Base-by-base conservation (phyloP, 2,329 filamentous ascomycete species). In the Acephala macrosclerotiorum region DNA sequence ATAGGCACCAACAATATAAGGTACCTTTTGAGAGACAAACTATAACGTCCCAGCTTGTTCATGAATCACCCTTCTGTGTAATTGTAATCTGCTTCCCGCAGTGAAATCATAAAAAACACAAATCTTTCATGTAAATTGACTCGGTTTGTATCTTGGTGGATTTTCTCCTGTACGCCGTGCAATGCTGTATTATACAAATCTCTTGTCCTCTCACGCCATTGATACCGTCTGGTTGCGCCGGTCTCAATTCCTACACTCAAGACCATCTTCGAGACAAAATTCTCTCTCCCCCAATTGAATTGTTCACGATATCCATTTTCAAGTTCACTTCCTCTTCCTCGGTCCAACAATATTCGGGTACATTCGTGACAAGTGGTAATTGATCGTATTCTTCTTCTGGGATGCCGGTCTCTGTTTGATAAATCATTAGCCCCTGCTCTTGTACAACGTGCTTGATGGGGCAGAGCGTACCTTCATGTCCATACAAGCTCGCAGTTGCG, bases 351-450 rank as follows among this genome's bases (percentile, higher is more conserved):
- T 83, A 77, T 90, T 88, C 16, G 89, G 88, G 74, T 91, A 91
- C 82, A 92, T 87, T 75, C 96, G 88, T 71, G 87, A 86, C 51
- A 98, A 83, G 78, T 97, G 94, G 84, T 94, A 94, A 81, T 98
- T 98, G 87, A 98, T 94, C 70, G 87, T 88, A 78, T 89, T 95
- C 82, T 90, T 93, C 77, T 87, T 87, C 70, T 80, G 78, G 63
- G 80, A 79, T 69, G 79, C 79, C 57, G 84, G 79, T 84, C 83
- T 87, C 88, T 90, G 76, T 68, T 65, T 18, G 42, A 1, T 25
- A 1, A 12, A 38, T 4, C 5, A 60, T 67, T 67, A 65, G 66
- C 33, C 59, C 2, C 11, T 18, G 22, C n/a, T 51, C 25, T 25
- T 57, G 38, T 18, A 20, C 9, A 40, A 5, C n/a, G 11, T 16